Conservation (phyloP, 495 filamentous ascomycete species). For the Podospora pseudocomata region DNA sequence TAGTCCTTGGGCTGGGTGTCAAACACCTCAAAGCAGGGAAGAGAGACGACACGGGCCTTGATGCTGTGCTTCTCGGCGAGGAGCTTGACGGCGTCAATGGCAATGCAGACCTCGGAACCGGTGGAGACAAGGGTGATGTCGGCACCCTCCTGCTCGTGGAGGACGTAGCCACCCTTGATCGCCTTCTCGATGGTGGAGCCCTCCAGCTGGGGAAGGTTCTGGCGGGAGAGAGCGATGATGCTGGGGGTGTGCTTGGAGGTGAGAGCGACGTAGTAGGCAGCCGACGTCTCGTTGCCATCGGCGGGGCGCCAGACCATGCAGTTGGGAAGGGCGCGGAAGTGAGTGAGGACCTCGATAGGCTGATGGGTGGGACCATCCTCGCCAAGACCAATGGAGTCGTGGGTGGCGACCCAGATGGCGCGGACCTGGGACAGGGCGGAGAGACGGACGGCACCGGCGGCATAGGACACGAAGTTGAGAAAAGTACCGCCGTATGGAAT, state of each 20-base stretch:
- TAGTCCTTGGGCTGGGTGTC: conserved; percentile 93
- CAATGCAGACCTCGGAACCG: conserved; percentile 92
- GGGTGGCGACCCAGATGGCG: conserved; percentile 93
- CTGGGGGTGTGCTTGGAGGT: conserved; percentile 86
- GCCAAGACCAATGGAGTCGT: conserved; percentile 99
- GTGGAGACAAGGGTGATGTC: conserved; percentile 89
- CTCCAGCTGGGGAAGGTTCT: conserved; percentile 98
- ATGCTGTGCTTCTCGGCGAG: conserved; percentile 87
- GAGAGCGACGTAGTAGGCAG: conserved; percentile 94
- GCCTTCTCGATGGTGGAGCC: conserved; percentile 80
- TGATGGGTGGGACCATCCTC: conserved; percentile 99
- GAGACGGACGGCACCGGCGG: conserved; percentile 89
- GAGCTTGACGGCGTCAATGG: conserved; percentile 84
- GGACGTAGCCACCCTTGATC: conserved; percentile 92
- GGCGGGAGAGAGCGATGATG: conserved; percentile 92
- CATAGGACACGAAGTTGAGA: conserved; percentile 99
- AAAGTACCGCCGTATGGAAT: conserved; percentile 95
- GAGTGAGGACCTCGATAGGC: conserved; percentile 97
- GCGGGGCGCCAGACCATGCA: conserved; percentile 99
- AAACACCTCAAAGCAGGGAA: conserved; percentile 97
- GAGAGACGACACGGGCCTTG: conserved; percentile 87
- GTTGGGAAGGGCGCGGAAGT: conserved; percentile 99
- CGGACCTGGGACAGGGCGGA: conserved; percentile 89
- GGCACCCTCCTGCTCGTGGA: conserved; percentile 77
- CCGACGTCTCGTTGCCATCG: conserved; percentile 97